Evolutionary conservation across 2,329 filamentous ascomycete genomes (phyloP).

Genomic region (Cryphonectria radicalis): DNA sequence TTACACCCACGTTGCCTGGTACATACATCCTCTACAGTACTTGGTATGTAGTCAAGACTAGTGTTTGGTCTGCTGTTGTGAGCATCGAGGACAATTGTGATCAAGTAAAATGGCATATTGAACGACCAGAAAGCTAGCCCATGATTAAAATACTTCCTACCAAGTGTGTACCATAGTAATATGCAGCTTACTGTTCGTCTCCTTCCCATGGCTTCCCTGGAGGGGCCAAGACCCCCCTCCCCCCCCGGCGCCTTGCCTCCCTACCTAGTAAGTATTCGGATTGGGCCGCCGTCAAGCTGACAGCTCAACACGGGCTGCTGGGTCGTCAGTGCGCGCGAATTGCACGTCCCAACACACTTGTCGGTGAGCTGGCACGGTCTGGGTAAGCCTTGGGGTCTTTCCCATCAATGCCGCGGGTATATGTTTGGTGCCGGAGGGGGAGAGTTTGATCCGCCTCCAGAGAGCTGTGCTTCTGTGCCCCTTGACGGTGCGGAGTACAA

Average conservation of each 20-base stretch:
- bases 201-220: background rate
- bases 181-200: background rate
- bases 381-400: background rate
- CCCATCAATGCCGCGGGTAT: background rate
- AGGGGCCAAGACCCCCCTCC: too few species aligned
- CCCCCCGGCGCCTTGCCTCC: background rate
- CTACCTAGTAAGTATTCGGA: background rate
- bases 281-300: background rate
- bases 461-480: too few species aligned
- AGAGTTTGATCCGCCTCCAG: too few species aligned
- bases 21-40: too few species aligned
- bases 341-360: background rate
- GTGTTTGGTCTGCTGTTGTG: too few species aligned
- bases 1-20: background rate
- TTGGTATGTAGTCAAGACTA: too few species aligned
- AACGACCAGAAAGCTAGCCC: too few species aligned
- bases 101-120: background rate
- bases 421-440: background rate
- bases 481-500: background rate
- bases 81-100: background rate
- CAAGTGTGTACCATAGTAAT: too few species aligned
- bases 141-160: too few species aligned
- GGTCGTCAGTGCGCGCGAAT: background rate
- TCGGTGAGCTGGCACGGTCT: background rate
- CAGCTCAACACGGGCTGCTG: background rate